phyloP scores from a whole-genome alignment of 495 filamentous ascomycete species.

The Clavariopsis aquatica region DNA sequence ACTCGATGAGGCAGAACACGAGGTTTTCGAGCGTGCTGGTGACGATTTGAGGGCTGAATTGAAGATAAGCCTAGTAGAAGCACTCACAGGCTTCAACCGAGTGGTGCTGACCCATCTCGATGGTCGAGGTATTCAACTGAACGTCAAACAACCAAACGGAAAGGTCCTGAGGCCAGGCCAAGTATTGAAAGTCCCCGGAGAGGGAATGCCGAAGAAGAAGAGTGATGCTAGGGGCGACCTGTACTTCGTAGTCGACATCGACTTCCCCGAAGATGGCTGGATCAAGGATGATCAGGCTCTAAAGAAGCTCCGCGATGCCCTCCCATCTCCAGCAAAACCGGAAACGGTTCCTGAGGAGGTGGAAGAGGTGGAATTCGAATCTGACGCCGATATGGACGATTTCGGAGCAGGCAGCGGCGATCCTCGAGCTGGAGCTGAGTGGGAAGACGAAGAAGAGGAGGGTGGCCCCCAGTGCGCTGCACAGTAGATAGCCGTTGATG shows the following conservation, averaged over 20 bases:
- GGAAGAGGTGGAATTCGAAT: conserved; percentile 84
- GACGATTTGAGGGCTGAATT: conserved; percentile 79
- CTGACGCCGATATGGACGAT: conserved; percentile 76
- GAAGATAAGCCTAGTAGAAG: conserved; percentile 77
- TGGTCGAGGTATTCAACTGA: conserved; percentile 82
- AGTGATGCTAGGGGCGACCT: conserved; percentile 82
- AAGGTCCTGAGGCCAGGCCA: conserved; percentile 78
- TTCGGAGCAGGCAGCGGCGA: conserved; percentile 70
- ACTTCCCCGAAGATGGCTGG: conserved; percentile 88
- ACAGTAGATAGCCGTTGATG: conserved; percentile 59
- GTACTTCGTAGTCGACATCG: conserved; percentile 80
- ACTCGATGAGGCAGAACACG: conserved; percentile 77
- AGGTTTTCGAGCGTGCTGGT: conserved; percentile 75
- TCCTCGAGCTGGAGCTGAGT: conserved; percentile 68
- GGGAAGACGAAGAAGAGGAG: conserved; percentile 70
- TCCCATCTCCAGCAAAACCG: conserved; percentile 57
- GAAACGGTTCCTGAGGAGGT: conserved; percentile 62
- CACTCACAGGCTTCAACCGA: conserved; percentile 83
- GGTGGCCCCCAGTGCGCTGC: conserved; percentile 73
- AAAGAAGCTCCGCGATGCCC: conserved; percentile 66
- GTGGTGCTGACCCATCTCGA: conserved; percentile 93
- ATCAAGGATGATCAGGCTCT: conserved; percentile 66
- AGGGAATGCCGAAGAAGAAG: conserved; percentile 92
- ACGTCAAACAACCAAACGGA: conserved; percentile 66
- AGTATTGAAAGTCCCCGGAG: conserved; percentile 77